Base-by-base conservation (phyloP, 495 filamentous ascomycete species). In the Penicillium bovifimosum region DNA sequence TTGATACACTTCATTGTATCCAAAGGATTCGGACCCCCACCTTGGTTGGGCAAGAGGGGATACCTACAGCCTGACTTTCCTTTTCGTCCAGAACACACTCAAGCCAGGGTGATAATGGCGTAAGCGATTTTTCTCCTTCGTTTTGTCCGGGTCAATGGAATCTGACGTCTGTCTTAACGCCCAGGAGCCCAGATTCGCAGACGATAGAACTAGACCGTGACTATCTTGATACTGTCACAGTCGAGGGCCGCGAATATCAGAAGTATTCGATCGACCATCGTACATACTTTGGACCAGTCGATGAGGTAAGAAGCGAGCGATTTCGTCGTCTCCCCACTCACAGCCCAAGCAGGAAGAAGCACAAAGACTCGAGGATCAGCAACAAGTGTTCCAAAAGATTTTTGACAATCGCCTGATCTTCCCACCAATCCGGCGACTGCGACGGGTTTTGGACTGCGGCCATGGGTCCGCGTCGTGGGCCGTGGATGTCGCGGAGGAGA, bases 351-450 rank as follows among this genome's bases (percentile, higher is more conserved):
- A 97, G 92, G 85, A 86, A 58, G 92, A 96, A 71, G 80, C 84
- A 53, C 82, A 92, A 40, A 80, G 90, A 42, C 77, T 93, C 31
- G 76, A 86, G 35, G 71, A 77, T 24, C 81, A 91, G 65, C 82
- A 96, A 62, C 69, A 69, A 27, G 74, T 96, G 11, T 79, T 96
- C 55, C 80, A 80, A 53, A 76, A 75, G 55, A 71, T 91, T 50
- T 95, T 95, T 65, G 85, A 91, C 33, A 76, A 78, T 50, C 77
- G 85, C 59, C 76, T 91, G 18, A 85, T 95, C 56, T 93, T 96
- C 61, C 85, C 89, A 34, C 87, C 88, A 8, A 75, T 95, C 47
- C 68, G 64, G 31, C 69, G 75, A 29, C 83, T 84, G 48, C 67
- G 73, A 63, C 77, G 82, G 67, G 78, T 91, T 49, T 66, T 98